These are phyloP conservation scores for Spirogloea muscicola DNA, from an alignment of 139 green algal species.

Conservation along the genomic window DNA sequence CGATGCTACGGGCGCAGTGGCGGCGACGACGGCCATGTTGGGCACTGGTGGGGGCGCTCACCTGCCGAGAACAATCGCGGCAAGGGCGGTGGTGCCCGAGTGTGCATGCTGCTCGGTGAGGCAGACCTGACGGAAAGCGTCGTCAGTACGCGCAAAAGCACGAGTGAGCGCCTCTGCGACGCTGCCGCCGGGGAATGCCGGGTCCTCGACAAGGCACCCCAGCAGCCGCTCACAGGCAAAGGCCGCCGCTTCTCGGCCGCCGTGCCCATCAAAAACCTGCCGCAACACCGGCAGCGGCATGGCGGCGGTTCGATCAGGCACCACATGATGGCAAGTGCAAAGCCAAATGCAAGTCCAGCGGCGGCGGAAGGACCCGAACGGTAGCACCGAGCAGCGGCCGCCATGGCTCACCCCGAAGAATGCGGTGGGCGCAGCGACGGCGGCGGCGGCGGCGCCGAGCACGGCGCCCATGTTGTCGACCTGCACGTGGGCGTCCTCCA, in stretches of 20 bases:
- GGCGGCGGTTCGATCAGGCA: too few species aligned
- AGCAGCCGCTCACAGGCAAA: conserved; percentile 35
- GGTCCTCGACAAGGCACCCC: conserved; percentile 19
- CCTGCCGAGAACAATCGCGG: conserved; percentile 47
- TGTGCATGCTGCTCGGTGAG: background rate
- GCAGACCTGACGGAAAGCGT: background rate
- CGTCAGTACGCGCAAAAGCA: conserved; percentile 29
- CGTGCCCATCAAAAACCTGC: conserved; percentile 44
- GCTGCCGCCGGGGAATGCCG: conserved; percentile 20
- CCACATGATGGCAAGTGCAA: too few species aligned
- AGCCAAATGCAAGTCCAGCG: too few species aligned
- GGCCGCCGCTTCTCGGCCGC: conserved; percentile 18
- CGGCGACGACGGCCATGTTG: background rate
- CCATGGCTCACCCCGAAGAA: conserved; percentile 36
- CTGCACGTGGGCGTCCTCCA: conserved; percentile 40
- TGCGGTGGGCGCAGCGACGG: background rate
- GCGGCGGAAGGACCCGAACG: too few species aligned
- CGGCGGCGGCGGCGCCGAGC: conserved; percentile 2
- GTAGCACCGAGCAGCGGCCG: too few species aligned
- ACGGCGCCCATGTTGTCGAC: conserved; percentile 28
- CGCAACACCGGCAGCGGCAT: too few species aligned
- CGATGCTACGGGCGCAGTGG: background rate
- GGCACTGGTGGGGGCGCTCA: background rate
- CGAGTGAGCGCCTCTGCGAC: background rate
- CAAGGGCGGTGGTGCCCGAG: conserved; percentile 49